Conservation (phyloP, 1,139 yeast species). For the Hyphopichia wangnamkhiaoensis region DNA sequence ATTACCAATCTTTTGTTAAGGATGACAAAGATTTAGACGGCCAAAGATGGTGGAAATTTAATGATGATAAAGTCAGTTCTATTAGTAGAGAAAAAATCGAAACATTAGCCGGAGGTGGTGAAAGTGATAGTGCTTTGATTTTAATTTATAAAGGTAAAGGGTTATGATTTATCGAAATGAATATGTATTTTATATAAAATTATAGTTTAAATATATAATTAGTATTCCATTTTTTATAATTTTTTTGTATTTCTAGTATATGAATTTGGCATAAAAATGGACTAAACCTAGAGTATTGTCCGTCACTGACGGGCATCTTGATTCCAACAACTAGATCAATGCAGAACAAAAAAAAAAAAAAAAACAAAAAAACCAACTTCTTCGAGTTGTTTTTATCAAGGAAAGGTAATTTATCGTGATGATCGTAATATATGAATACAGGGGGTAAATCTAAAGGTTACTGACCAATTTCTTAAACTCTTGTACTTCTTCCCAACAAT, state of each 20-base stretch:
- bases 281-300: no score
- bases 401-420: constrained; percentile 2
- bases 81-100: constrained; percentile 82
- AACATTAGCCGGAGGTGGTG: constrained; percentile 93
- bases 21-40: constrained; percentile 66
- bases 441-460: constrained; percentile 22
- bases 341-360: no score
- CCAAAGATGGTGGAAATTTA: constrained; percentile 89
- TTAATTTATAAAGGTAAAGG: constrained; percentile 83
- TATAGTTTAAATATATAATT: no score
- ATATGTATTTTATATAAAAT: no score
- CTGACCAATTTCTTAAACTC: constrained; percentile 59
- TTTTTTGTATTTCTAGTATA: background rate
- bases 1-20: constrained; percentile 85
- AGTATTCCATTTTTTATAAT: background rate
- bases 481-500: constrained; percentile 87
- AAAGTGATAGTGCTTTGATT: constrained; percentile 91
- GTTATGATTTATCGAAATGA: constrained; percentile 18
- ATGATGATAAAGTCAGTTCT: constrained; percentile 85
- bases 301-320: no score
- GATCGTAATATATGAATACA: no score
- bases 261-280: background rate
- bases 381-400: no score
- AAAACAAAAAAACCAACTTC: no score
- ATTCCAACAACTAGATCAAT: no score